These are phyloP conservation scores for Epichloe sylvatica DNA, from an alignment of 2,329 filamentous ascomycete species.

Conservation along the genomic window DNA sequence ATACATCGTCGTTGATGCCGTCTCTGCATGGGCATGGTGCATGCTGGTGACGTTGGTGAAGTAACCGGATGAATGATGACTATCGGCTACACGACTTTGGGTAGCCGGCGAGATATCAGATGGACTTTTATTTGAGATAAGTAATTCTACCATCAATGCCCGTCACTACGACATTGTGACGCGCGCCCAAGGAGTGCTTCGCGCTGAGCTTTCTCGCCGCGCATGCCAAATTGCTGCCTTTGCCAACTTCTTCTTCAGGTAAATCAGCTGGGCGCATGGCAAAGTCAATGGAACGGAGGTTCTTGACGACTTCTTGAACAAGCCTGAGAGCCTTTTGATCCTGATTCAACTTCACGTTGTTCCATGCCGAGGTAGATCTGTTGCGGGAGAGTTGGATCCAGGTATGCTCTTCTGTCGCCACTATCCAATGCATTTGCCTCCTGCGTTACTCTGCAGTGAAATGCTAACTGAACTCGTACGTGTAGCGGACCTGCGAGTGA, in stretches of 20 bases:
- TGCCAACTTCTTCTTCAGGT: conserved; percentile 54
- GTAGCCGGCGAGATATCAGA: too few species aligned
- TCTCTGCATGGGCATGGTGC: too few species aligned
- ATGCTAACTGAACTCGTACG: conserved; percentile 50
- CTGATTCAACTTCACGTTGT: conserved; percentile 46
- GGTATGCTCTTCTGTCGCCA: background rate
- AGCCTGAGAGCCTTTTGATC: conserved; percentile 50
- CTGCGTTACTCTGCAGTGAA: background rate
- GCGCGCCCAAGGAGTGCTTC: conserved; percentile 29
- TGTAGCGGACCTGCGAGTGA: conserved; percentile 47
- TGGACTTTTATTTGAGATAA: background rate
- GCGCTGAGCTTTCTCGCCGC: conserved; percentile 51
- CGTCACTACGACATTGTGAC: too few species aligned
- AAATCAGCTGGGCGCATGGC: conserved; percentile 54
- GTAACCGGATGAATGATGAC: too few species aligned
- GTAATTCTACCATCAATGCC: conserved; percentile 14
- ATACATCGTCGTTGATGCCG: too few species aligned
- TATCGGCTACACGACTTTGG: too few species aligned
- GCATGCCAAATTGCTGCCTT: conserved; percentile 63
- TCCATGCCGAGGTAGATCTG: conserved; percentile 65
- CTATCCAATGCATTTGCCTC: background rate
- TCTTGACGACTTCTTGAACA: conserved; percentile 47
- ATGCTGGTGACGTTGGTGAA: too few species aligned
- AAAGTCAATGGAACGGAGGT: conserved; percentile 52
- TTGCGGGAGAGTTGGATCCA: background rate